These are phyloP conservation scores for Cyclostephanos invisitatus DNA, from an alignment of 108 stramenopile genomes.

Conservation along the genomic window DNA sequence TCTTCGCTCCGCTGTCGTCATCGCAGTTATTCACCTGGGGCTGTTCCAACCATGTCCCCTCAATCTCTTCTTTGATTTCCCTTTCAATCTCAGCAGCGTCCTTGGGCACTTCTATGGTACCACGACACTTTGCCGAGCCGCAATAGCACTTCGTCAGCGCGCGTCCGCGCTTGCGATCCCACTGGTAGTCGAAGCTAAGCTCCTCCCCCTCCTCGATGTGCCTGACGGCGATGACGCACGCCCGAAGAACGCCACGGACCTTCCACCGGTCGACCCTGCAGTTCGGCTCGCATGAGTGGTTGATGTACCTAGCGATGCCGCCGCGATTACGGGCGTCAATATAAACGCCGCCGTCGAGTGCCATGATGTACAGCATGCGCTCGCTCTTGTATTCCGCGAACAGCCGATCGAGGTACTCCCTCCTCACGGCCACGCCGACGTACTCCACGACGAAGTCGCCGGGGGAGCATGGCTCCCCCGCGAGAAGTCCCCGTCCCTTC, in stretches of 20 bases:
- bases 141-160: conserved; percentile 95
- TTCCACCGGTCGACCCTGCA: conserved; percentile 93
- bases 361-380: conserved; percentile 95
- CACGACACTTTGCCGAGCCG: conserved; percentile 85
- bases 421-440: conserved; percentile 79
- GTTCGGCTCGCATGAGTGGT: conserved; percentile 98
- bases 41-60: conserved; percentile 57
- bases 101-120: conserved; percentile 86
- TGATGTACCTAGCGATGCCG: conserved; percentile 94
- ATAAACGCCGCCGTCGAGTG: conserved; percentile 84
- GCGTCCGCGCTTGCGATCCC: conserved; percentile 88
- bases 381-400: conserved; percentile 74
- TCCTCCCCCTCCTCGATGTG: conserved; percentile 90
- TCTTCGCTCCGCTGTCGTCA: conserved; percentile 18
- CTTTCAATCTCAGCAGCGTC: conserved; percentile 53
- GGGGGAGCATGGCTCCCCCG: conserved; percentile 49
- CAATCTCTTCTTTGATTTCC: conserved; percentile 58
- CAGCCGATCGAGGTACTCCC: conserved; percentile 54
- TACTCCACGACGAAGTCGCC: conserved; percentile 86
- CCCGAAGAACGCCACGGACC: conserved; percentile 79
- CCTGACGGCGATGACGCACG: conserved; percentile 83
- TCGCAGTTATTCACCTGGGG: neutral
- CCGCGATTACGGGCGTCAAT: conserved; percentile 94
- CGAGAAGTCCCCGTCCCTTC: conserved; percentile 75
- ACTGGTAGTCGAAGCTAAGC: conserved; percentile 97